A percentile compares a stretch with the other conserved stretches of the same genome.
Evolutionary conservation across 306 rosid genomes (phyloP).

Genomic region (Sindora glabra): DNA sequence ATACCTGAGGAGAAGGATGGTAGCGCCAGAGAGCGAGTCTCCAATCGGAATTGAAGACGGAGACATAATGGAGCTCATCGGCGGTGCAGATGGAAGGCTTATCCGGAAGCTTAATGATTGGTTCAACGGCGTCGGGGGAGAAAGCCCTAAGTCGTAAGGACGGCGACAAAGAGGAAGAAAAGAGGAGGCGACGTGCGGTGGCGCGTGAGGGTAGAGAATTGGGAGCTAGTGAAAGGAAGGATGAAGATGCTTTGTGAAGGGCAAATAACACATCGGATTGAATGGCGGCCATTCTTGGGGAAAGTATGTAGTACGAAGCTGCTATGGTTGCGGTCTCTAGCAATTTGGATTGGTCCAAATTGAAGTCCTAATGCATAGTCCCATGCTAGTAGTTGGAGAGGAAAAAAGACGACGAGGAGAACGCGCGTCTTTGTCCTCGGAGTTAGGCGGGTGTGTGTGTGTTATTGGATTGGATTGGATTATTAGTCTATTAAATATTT

Average conservation of each 20-base stretch:
- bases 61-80: constrained; percentile 89
- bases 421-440: too few relatives aligned
- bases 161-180: constrained; percentile 8
- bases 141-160: constrained; percentile 50
- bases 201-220: constrained; percentile 33
- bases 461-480: too few relatives aligned
- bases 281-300: too few relatives aligned
- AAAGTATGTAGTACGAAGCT: too few relatives aligned
- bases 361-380: too few relatives aligned
- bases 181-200: constrained; percentile 7
- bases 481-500: too few relatives aligned
- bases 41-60: constrained; percentile 81
- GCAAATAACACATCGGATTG: constrained; percentile 52
- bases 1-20: constrained; percentile 67
- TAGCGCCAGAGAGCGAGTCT: constrained; percentile 96
- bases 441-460: too few relatives aligned
- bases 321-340: too few relatives aligned
- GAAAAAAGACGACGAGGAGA: too few relatives aligned
- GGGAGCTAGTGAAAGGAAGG: constrained; percentile 27
- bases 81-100: constrained; percentile 89
- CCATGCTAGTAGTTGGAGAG: too few relatives aligned
- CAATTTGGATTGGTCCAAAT: too few relatives aligned
- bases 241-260: constrained; percentile 32
- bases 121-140: constrained; percentile 32
- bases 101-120: constrained; percentile 36